Conservation (phyloP, 306 rosid species). For the Inga oerstediana region DNA sequence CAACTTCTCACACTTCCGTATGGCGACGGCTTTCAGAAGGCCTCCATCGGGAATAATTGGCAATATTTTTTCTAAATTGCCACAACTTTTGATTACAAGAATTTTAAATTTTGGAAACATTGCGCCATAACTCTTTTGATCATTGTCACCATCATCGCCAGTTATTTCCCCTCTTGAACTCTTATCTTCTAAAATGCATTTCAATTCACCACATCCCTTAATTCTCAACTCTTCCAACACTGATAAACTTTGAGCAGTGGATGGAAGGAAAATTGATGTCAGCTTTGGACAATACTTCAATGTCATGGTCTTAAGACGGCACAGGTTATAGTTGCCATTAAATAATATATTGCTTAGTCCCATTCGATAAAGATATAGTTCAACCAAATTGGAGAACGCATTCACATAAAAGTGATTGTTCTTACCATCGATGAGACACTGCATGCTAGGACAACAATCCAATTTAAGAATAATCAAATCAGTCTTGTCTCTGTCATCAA, state of each 20-base stretch:
- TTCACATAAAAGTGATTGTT: background rate
- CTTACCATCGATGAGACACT: background rate
- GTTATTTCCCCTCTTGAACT: background rate
- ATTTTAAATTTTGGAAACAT: conserved; percentile 2
- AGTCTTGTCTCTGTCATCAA: background rate
- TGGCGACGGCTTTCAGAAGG: background rate
- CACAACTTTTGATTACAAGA: conserved; percentile 15
- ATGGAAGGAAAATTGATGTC: background rate
- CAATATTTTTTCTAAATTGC: background rate
- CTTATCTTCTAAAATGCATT: background rate
- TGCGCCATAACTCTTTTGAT: background rate
- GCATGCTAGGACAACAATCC: too few relatives aligned
- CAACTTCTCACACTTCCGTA: background rate
- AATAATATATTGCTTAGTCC: background rate
- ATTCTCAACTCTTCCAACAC: conserved; percentile 9
- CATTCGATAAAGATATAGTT: background rate
- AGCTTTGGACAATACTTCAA: background rate
- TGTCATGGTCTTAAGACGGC: background rate
- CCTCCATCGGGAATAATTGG: background rate
- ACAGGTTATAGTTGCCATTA: background rate
- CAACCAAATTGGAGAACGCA: conserved; percentile 22
- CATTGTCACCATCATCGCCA: too few relatives aligned
- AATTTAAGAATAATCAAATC: background rate
- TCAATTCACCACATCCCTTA: background rate
- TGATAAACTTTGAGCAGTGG: conserved; percentile 2